These are phyloP conservation scores for Pichia sp. DNA, from an alignment of 1,139 yeast species.

Conservation along the genomic window DNA sequence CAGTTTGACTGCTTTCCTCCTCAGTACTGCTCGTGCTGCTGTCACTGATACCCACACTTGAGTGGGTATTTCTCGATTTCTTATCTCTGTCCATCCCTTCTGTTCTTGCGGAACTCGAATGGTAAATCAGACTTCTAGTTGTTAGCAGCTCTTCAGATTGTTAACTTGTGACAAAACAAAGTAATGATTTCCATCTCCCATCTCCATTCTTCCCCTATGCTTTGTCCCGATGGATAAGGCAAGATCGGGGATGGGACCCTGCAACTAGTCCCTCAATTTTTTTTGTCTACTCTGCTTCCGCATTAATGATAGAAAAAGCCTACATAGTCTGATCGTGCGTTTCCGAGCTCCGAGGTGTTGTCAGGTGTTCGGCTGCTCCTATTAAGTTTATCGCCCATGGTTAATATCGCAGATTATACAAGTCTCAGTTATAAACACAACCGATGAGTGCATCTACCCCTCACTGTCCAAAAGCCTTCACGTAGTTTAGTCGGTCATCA, in stretches of 20 bases:
- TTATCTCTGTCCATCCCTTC: neutral
- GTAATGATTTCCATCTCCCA: too few species aligned
- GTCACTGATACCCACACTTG: neutral
- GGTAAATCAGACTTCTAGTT: neutral
- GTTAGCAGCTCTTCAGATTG: neutral
- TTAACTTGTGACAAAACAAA: neutral
- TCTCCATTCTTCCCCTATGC: too few species aligned
- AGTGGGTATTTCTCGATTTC: neutral
- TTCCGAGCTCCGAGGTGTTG: neutral
- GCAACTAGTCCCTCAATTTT: neutral
- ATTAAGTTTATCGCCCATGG: too few species aligned
- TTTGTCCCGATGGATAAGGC: neutral
- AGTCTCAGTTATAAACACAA: neutral
- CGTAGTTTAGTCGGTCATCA: slow-evolving; percentile 37
- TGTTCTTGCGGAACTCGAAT: neutral
- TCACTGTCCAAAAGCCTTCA: slow-evolving; percentile 4
- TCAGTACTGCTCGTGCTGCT: neutral
- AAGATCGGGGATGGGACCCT: slow-evolving; percentile 1
- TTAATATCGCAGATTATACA: neutral
- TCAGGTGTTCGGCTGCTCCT: neutral
- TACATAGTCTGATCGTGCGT: neutral
- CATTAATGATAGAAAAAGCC: neutral
- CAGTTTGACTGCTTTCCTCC: neutral
- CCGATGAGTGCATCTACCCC: too few species aligned
- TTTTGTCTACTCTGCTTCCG: too few species aligned